These are phyloP conservation scores for Zasmidium angulare DNA, from an alignment of 2,329 filamentous ascomycete genomes.

Conservation along the genomic window DNA sequence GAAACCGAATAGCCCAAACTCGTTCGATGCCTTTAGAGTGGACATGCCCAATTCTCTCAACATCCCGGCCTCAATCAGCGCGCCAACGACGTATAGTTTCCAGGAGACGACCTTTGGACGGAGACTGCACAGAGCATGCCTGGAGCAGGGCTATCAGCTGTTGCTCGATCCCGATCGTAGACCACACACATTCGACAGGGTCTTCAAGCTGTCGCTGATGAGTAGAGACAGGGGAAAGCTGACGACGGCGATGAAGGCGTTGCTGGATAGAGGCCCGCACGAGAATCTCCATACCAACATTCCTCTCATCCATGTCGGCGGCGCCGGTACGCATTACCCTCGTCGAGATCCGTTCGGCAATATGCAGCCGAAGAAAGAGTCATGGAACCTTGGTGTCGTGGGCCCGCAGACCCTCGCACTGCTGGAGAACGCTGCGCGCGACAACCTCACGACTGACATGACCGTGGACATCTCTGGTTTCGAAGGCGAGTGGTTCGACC, in stretches of 20 bases:
- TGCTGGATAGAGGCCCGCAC: slow-evolving; percentile 40
- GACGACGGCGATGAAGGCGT: slow-evolving; percentile 36
- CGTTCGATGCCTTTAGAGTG: slow-evolving; percentile 6
- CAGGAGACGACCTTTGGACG: slow-evolving; percentile 69
- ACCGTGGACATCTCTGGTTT: slow-evolving; percentile 60
- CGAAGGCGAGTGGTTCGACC: slow-evolving; percentile 74
- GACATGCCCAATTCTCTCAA: slow-evolving; percentile 31
- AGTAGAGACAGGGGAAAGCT: slow-evolving; percentile 20
- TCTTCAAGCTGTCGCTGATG: slow-evolving; percentile 29
- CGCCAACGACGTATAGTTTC: slow-evolving; percentile 58
- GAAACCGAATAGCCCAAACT: background rate
- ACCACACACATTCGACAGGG: slow-evolving; percentile 23
- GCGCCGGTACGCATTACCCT: slow-evolving; percentile 65
- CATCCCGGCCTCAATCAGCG: slow-evolving; percentile 8
- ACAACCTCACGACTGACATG: slow-evolving; percentile 31
- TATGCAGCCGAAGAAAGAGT: slow-evolving; percentile 46
- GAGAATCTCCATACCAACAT: slow-evolving; percentile 60
- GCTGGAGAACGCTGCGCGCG: slow-evolving; percentile 26
- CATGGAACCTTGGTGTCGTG: slow-evolving; percentile 31
- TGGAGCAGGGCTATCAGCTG: slow-evolving; percentile 64
- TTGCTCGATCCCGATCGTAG: slow-evolving; percentile 49
- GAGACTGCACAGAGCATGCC: slow-evolving; percentile 64
- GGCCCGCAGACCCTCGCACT: slow-evolving; percentile 30
- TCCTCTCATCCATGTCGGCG: slow-evolving; percentile 66
- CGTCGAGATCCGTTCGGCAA: slow-evolving; percentile 52